These are phyloP conservation scores for Juglanconis sp. DNA, from an alignment of 2,329 filamentous ascomycete genomes.

Conservation along the genomic window DNA sequence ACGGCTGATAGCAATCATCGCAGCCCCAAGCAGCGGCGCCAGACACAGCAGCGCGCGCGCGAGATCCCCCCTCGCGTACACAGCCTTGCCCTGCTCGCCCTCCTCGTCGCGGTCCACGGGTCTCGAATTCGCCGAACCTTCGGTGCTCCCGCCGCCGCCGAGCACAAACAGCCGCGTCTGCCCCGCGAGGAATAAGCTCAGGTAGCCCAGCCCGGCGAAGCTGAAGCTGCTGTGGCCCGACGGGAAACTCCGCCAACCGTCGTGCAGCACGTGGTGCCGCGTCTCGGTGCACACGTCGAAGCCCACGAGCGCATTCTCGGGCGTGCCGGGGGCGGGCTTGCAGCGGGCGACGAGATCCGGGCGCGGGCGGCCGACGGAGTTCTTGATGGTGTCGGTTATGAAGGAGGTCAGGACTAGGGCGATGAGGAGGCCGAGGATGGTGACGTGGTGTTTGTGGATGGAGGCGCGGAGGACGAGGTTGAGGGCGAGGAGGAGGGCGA, in stretches of 20 bases:
- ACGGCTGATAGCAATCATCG: slow-evolving; percentile 66
- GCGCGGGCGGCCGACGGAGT: slow-evolving; percentile 72
- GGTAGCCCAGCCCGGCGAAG: slow-evolving; percentile 74
- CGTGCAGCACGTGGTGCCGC: slow-evolving; percentile 66
- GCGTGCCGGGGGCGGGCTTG: slow-evolving; percentile 57
- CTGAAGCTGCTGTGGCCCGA: slow-evolving; percentile 77
- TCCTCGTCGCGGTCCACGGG: neutral
- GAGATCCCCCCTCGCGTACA: slow-evolving; percentile 41
- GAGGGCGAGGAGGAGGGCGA: slow-evolving; percentile 64
- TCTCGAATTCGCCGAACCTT: neutral
- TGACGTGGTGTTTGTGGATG: slow-evolving; percentile 77
- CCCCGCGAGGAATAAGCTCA: slow-evolving; percentile 67
- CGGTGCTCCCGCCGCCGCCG: slow-evolving; percentile 27
- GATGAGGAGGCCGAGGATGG: slow-evolving; percentile 76
- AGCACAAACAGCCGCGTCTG: slow-evolving; percentile 57
- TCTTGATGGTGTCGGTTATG: slow-evolving; percentile 89
- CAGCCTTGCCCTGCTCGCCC: slow-evolving; percentile 19
- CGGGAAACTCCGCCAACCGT: slow-evolving; percentile 82
- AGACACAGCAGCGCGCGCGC: slow-evolving; percentile 56
- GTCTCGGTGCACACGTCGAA: slow-evolving; percentile 72
- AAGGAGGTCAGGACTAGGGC: slow-evolving; percentile 74
- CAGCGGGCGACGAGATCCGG: slow-evolving; percentile 71
- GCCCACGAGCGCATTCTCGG: slow-evolving; percentile 52
- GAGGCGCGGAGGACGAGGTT: slow-evolving; percentile 60
- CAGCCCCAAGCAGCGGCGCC: slow-evolving; percentile 57